Base-by-base conservation (phyloP, 805 yeast species). In the Gaillardinia entomophila region DNA sequence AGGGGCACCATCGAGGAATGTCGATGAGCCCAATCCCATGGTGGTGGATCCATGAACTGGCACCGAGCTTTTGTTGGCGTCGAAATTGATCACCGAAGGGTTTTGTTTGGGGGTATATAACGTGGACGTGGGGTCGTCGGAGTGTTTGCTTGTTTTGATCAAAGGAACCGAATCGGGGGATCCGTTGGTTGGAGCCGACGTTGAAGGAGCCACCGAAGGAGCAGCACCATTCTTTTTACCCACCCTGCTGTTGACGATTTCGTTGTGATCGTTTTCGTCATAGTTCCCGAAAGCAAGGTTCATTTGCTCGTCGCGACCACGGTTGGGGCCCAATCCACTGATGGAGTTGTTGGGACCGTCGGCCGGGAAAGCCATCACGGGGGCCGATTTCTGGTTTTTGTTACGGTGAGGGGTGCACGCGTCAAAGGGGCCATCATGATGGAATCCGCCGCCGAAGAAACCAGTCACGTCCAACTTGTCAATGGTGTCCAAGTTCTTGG, bases 371-470 rank as follows among this genome's bases (percentile, higher is more conserved):
- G 98, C 98, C 64, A 77, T 67, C 12, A 92, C 96, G 4, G 98
- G 98, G 0, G 97, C 95, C 28, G 77, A 79, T 51, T 70, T 66
- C 42, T 61, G 63, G 36, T 75, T 69, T 61, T 82, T 84, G 60
- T 92, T 92, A 56, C 97, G 79, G 57, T 86, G 96, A 6, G 98
- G 97, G 3, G 94, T 84, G 58, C 97, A 90, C 1, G 98, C 98
- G 56, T 92, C 98, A 55, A 92, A 92, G 12, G 98, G 98, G 10
- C 98, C 98, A 62, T 92, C 98, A 58, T 92, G 97, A 59, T 92
- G 98, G 71, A 92, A 92, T 2, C 94, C 86, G 30, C 85, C 80
- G 16, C 96, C 97, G 54, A 85, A 89, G 40, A 89, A 72, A 1
- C 96, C 97, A 10, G 97, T 89, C 29, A 90, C 98, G 57, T 92